Evolutionary conservation across 805 yeast genomes (phyloP).

Genomic region (Spathaspora hagerdaliae): DNA sequence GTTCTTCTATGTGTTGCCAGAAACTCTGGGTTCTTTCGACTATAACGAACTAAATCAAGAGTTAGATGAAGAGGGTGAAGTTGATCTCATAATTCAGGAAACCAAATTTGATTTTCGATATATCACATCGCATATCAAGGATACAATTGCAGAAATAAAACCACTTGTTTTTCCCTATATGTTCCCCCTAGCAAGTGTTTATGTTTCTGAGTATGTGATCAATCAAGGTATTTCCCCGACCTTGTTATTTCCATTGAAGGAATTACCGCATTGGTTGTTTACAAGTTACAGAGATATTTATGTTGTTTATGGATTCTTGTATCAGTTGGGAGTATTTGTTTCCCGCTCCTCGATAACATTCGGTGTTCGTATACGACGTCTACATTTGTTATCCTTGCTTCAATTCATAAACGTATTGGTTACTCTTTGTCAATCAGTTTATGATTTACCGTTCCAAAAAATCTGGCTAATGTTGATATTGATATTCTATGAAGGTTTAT

Average conservation of each 20-base stretch:
- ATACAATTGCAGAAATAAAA: constrained; percentile 25
- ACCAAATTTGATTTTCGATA: neutral
- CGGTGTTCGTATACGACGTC: constrained; percentile 50
- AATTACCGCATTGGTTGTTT: constrained; percentile 58
- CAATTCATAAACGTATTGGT: constrained; percentile 63
- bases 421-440: constrained; percentile 62
- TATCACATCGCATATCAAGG: constrained; percentile 12
- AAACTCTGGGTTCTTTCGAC: constrained; percentile 1
- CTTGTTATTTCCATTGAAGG: constrained; percentile 66
- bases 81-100: neutral
- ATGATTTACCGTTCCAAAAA: constrained; percentile 48
- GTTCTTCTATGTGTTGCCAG: constrained; percentile 23
- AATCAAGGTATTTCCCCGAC: constrained; percentile 94
- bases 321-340: constrained; percentile 89
- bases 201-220: constrained; percentile 79
- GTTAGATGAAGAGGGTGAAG: neutral
- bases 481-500: constrained; percentile 80
- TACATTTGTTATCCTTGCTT: constrained; percentile 61
- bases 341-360: constrained; percentile 80
- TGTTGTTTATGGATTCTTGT: constrained; percentile 84
- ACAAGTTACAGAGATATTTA: constrained; percentile 74
- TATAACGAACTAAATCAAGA: constrained; percentile 4
- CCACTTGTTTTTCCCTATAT: constrained; percentile 62
- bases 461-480: constrained; percentile 61
- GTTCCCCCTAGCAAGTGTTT: constrained; percentile 81